phyloP scores from a whole-genome alignment of 2,329 filamentous ascomycete species.

The Xylariales sp. region DNA sequence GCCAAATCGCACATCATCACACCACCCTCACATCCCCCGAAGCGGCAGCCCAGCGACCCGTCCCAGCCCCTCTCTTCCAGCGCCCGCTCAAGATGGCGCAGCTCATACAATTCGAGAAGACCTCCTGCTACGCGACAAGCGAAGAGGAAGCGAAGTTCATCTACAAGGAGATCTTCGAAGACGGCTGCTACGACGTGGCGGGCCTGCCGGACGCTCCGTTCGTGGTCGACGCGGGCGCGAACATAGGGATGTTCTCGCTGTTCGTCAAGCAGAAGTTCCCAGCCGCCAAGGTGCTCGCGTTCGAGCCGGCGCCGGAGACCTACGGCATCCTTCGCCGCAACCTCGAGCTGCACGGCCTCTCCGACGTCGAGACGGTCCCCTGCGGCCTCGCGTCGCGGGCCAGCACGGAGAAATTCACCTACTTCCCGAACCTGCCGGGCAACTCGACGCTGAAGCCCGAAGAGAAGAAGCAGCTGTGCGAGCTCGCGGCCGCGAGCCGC shows the following conservation, averaged over 20 bases:
- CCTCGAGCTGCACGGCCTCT: slow-evolving; percentile 16
- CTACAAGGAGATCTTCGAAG: slow-evolving; percentile 32
- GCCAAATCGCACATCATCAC: background rate
- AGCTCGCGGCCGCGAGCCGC: slow-evolving; percentile 2
- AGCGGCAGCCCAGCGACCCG: background rate
- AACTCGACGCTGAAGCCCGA: slow-evolving; percentile 26
- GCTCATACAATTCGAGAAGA: slow-evolving; percentile 19
- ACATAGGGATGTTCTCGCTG: slow-evolving; percentile 26
- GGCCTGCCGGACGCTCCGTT: slow-evolving; percentile 20
- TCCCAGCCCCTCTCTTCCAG: background rate
- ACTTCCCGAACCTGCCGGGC: slow-evolving; percentile 25
- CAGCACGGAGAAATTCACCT: slow-evolving; percentile 21
- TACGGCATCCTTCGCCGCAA: slow-evolving; percentile 22
- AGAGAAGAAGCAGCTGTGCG: slow-evolving; percentile 19
- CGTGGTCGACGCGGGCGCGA: slow-evolving; percentile 27
- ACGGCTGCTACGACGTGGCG: slow-evolving; percentile 25
- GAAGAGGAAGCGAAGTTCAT: slow-evolving; percentile 25
- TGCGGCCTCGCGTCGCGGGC: slow-evolving; percentile 13
- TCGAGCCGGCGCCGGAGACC: slow-evolving; percentile 30
- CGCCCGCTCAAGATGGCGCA: slow-evolving; percentile 17
- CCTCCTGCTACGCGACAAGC: slow-evolving; percentile 26
- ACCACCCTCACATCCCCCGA: background rate
- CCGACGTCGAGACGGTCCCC: slow-evolving; percentile 19
- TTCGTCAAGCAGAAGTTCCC: slow-evolving; percentile 28
- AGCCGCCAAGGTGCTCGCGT: slow-evolving; percentile 21